Evolutionary conservation across 148 eudicot genomes (phyloP).

Genomic region (Vaccinium vitisidaea): DNA sequence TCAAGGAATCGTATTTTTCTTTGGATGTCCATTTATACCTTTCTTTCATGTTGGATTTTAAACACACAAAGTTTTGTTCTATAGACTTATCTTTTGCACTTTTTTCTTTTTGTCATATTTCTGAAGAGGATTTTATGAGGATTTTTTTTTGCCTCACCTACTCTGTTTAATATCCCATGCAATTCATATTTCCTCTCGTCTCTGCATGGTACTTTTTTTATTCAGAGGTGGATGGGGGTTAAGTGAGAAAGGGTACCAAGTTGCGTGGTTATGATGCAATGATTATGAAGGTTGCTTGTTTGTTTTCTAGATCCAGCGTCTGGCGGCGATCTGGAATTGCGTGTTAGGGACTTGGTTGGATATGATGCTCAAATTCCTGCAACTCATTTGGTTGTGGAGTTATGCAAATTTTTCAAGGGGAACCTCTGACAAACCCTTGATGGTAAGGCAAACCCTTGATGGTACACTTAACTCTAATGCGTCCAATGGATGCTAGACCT

Average conservation of each 20-base stretch:
- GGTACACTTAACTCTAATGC: conserved; percentile 23
- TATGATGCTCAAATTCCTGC: conserved; percentile 40
- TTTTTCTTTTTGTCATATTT: not conserved
- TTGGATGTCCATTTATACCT: not conserved
- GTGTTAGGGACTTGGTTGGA: conserved; percentile 52
- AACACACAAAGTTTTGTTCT: not conserved
- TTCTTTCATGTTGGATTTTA: not conserved
- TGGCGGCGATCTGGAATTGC: conserved; percentile 68
- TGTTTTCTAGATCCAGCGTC: conserved; percentile 74
- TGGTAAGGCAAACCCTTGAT: conserved; percentile 23
- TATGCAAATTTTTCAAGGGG: conserved; percentile 34
- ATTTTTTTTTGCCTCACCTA: not conserved
- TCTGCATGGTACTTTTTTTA: not conserved
- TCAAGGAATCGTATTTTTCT: not conserved
- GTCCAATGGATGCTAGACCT: conserved; percentile 17
- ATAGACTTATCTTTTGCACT: not conserved
- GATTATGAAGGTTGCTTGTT: conserved; percentile 59
- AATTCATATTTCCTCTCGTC: not conserved
- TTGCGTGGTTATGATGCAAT: conserved; percentile 34
- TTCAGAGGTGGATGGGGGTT: conserved; percentile 18
- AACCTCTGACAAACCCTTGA: conserved; percentile 29
- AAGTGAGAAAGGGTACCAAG: conserved; percentile 21
- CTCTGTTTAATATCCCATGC: not conserved
- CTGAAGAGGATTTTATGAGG: not conserved
- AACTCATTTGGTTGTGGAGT: conserved; percentile 34